Percentiles rank a stretch among this genome's conserved stretches.
phyloP scores from a whole-genome alignment of 2,329 filamentous ascomycete species.

The Alternaria arborescens region DNA sequence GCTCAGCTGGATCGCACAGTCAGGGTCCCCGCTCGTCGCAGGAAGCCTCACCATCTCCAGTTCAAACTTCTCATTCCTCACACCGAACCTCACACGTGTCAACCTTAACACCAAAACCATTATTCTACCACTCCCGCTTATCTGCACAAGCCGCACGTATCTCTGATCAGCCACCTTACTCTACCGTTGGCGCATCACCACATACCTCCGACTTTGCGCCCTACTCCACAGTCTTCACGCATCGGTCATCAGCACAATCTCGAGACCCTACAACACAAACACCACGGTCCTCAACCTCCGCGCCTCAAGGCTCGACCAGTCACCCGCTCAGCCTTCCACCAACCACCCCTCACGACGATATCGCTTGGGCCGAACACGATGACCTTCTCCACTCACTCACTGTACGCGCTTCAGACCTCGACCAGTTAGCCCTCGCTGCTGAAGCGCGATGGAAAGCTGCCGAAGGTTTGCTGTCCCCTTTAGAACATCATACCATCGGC shows the following conservation, averaged over 20 bases:
- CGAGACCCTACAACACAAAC: not conserved
- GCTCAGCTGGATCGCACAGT: not conserved
- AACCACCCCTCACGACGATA: not conserved
- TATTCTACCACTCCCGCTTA: not conserved
- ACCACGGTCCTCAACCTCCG: constrained; percentile 1
- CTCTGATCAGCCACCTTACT: not conserved
- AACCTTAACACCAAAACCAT: not conserved
- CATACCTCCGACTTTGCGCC: not conserved
- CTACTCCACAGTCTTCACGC: not conserved
- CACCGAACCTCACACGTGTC: not conserved
- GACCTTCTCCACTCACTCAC: not conserved
- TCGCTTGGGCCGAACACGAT: constrained; percentile 1
- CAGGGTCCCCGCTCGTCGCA: not conserved
- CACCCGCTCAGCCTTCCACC: constrained; percentile 3
- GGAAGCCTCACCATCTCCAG: not conserved
- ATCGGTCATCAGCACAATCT: not conserved
- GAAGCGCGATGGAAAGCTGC: constrained; percentile 9
- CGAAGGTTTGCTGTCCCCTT: not conserved
- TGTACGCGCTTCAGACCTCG: not conserved
- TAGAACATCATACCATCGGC: not conserved
- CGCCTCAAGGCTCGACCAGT: not conserved
- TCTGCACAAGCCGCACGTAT: not conserved
- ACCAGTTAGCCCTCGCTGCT: not conserved
- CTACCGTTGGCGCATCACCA: not conserved
- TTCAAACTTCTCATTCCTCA: not conserved